Conservation (phyloP, 2,329 filamentous ascomycete genomes). For the Diaporthe citriasiana region DNA sequence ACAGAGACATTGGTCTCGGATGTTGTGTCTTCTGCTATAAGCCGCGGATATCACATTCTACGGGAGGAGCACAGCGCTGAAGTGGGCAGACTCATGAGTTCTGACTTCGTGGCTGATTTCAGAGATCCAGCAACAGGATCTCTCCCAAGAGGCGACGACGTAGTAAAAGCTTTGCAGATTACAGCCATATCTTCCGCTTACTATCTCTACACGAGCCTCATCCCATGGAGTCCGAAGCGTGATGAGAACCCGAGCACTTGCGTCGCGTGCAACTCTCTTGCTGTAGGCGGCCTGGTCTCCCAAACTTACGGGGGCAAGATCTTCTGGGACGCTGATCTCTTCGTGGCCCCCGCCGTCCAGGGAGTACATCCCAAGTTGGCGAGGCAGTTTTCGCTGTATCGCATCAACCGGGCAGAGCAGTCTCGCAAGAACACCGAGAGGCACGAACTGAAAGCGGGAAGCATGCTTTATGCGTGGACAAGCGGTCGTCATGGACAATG, state of each 20-base stretch:
- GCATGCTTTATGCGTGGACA: slow-evolving; percentile 77
- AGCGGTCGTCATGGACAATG: slow-evolving; percentile 77
- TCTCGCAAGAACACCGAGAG: slow-evolving; percentile 71
- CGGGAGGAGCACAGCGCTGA: slow-evolving; percentile 34
- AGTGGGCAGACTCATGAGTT: slow-evolving; percentile 34
- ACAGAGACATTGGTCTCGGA: slow-evolving; percentile 26
- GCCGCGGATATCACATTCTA: slow-evolving; percentile 19
- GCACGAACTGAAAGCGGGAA: slow-evolving; percentile 62
- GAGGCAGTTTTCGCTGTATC: slow-evolving; percentile 48
- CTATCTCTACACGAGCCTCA: slow-evolving; percentile 40
- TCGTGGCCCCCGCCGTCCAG: slow-evolving; percentile 49
- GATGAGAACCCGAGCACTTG: slow-evolving; percentile 39
- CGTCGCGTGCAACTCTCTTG: slow-evolving; percentile 44
- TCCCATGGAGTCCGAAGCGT: slow-evolving; percentile 24
- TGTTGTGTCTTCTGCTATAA: slow-evolving; percentile 17
- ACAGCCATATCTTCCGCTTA: slow-evolving; percentile 39
- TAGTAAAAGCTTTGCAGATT: slow-evolving; percentile 37
- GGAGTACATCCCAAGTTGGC: slow-evolving; percentile 47
- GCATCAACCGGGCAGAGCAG: slow-evolving; percentile 56
- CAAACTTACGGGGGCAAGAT: slow-evolving; percentile 50
- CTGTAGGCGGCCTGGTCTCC: slow-evolving; percentile 48
- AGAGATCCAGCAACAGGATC: slow-evolving; percentile 38
- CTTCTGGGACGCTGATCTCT: slow-evolving; percentile 51
- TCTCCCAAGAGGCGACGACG: slow-evolving; percentile 33
- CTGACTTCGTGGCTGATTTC: slow-evolving; percentile 40